These are phyloP conservation scores for Paramyrothecium sp. DNA, from an alignment of 2,329 filamentous ascomycete species.

Conservation along the genomic window DNA sequence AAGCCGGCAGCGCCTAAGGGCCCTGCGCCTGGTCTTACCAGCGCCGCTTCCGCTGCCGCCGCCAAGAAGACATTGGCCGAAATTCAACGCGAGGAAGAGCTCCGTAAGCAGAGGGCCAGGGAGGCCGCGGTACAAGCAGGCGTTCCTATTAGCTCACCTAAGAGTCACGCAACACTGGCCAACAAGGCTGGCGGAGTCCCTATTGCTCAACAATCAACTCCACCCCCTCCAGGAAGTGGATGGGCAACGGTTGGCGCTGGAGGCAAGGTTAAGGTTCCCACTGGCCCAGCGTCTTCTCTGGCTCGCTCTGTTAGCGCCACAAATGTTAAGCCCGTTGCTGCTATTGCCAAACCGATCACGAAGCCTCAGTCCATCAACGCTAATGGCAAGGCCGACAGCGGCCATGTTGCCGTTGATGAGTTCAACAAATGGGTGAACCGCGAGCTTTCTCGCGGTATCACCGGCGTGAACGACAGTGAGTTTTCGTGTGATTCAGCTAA, in stretches of 20 bases:
- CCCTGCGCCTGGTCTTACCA: constrained; percentile 18
- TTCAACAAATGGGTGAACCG: constrained; percentile 90
- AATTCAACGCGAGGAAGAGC: constrained; percentile 91
- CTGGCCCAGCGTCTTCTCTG: constrained; percentile 52
- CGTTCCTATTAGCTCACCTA: constrained; percentile 56
- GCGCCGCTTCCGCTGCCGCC: constrained; percentile 21
- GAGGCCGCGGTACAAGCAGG: constrained; percentile 48
- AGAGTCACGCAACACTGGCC: constrained; percentile 93
- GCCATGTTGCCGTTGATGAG: constrained; percentile 71
- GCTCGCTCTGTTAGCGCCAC: constrained; percentile 42
- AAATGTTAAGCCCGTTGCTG: constrained; percentile 41
- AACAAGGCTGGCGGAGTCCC: constrained; percentile 59
- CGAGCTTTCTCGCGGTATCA: constrained; percentile 73
- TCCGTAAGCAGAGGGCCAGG: constrained; percentile 72
- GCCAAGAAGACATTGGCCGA: constrained; percentile 88
- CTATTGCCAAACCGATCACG: constrained; percentile 47
- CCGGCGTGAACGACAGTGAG: constrained; percentile 51
- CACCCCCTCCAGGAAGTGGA: constrained; percentile 47
- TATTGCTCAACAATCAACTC: constrained; percentile 36
- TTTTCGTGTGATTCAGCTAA: constrained; percentile 11
- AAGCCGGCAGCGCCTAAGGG: constrained; percentile 57
- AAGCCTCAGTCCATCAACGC: constrained; percentile 48
- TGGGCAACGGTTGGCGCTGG: constrained; percentile 96
- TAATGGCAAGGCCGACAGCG: constrained; percentile 34
- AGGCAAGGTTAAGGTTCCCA: constrained; percentile 82